These are phyloP conservation scores for Psilocybe azurescens DNA, from an alignment of 768 basidiomycete species.

Conservation along the genomic window DNA sequence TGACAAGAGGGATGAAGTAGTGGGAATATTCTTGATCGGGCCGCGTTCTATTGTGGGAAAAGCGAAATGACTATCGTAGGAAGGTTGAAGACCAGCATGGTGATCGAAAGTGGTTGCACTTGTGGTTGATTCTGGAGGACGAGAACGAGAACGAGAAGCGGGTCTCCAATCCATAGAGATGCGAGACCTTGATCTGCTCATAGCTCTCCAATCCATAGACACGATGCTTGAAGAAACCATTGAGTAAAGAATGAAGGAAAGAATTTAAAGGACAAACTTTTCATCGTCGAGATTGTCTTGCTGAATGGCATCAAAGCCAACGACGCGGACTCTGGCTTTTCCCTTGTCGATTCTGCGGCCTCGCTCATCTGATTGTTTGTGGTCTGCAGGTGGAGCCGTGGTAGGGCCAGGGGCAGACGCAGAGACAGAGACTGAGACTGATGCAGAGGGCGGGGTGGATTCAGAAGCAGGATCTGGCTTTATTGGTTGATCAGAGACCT, in stretches of 20 bases:
- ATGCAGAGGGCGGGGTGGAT: not conserved
- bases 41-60: slow-evolving; percentile 42
- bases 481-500: slow-evolving; percentile 3
- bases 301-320: slow-evolving; percentile 81
- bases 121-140: slow-evolving; percentile 63
- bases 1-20: slow-evolving; percentile 44
- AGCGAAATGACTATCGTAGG: slow-evolving; percentile 49
- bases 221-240: slow-evolving; percentile 46
- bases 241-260: slow-evolving; percentile 10
- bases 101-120: slow-evolving; percentile 58
- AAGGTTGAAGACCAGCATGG: slow-evolving; percentile 33
- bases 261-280: slow-evolving; percentile 59
- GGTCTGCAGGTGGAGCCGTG: slow-evolving; percentile 19
- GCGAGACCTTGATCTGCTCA: slow-evolving; percentile 89
- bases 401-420: too few relatives aligned
- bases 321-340: slow-evolving; percentile 75
- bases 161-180: slow-evolving; percentile 93
- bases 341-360: slow-evolving; percentile 83
- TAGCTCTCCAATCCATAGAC: slow-evolving; percentile 92
- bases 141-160: slow-evolving; percentile 76
- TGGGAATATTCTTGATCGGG: slow-evolving; percentile 25
- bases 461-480: not conserved
- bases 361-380: slow-evolving; percentile 51
- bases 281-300: slow-evolving; percentile 75
- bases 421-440: slow-evolving; percentile 14